A percentile compares a stretch with the other conserved stretches of the same genome.
phyloP scores from a whole-genome alignment of 345 rosid species.

The Lumnitzera racemosa region DNA sequence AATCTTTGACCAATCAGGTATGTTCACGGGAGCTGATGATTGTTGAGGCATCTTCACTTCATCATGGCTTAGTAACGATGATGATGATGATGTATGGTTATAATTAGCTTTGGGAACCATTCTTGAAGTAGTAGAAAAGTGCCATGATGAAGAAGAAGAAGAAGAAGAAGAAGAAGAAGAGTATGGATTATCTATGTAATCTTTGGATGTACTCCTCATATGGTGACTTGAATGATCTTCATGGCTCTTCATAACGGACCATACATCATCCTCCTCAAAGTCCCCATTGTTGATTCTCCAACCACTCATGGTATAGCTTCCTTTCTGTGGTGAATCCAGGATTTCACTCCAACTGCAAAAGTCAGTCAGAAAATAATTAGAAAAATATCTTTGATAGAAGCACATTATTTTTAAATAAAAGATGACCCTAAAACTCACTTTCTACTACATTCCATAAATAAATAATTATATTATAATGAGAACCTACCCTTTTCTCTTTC shows the following conservation, averaged over 20 bases:
- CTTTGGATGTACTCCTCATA: conserved; percentile 14
- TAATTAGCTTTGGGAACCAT: conserved; percentile 21
- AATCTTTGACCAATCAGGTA: conserved; percentile 93
- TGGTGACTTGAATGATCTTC: conserved; percentile 33
- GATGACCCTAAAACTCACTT: too few relatives aligned
- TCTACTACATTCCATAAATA: too few relatives aligned
- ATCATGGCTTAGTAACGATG: background rate
- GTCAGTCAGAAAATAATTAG: too few relatives aligned
- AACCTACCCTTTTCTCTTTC: too few relatives aligned
- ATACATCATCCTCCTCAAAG: conserved; percentile 66
- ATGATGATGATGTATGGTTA: conserved; percentile 10
- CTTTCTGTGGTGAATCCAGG: conserved; percentile 6
- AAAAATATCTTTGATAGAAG: too few relatives aligned
- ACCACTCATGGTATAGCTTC: background rate
- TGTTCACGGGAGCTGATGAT: conserved; percentile 75
- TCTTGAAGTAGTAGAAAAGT: conserved; percentile 28
- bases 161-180: conserved; percentile 24
- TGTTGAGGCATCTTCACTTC: conserved; percentile 29
- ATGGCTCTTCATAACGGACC: conserved; percentile 36
- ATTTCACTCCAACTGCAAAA: too few relatives aligned
- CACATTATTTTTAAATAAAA: too few relatives aligned
- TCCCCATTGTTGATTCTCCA: conserved; percentile 24
- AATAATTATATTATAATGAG: too few relatives aligned
- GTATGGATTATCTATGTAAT: background rate
- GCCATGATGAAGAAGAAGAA: conserved; percentile 38